Base-by-base conservation (phyloP, 2,329 filamentous ascomycete species). In the Madurella fahalii region DNA sequence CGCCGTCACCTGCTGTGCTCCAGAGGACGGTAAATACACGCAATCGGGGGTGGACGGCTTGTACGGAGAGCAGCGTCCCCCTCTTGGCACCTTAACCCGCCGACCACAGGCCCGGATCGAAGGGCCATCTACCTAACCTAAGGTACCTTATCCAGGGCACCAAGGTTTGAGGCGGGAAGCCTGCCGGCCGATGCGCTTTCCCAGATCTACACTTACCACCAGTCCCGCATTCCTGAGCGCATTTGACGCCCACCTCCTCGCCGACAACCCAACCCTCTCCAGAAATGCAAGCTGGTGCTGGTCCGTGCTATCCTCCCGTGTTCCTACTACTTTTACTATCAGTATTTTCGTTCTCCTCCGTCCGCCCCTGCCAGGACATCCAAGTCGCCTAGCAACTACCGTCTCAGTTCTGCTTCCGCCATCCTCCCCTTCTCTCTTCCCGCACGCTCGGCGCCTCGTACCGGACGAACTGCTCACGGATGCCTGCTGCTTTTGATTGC, bases 401-500 rank as follows among this genome's bases (percentile, higher is more conserved):
- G 58, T 63, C 62, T 64, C 25, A 4, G 25, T 25, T 60, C 59
- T 37, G 30, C 43, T 44, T 40, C 20, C 30, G 32, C 45, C 47
- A 40, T 51, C 44, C 47, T 44, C 41, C 47, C 45, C 37, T 45
- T 42, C 52, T 46, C 51, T 56, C 48, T 53, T 43, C 47, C 60
- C 47, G 50, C 31, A 46, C 47, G 43, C 42, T 55, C 56, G 53
- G 44, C 52, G 44, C 32, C 52, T 49, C 52, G 44, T 59, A 57
- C 57, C 61, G 54, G 62, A 67, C 62, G 61, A 68, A 67, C 65
- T 53, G 59, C 49, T 67, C 60, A 59, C 70, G 69, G 70, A 62
- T 70, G 67, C 65, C 65, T 64, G 63, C 71, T 60, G 66, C 61
- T 62, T 67, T 63, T 68, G 66, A 69, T 70, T 72, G 67, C 68